These are phyloP conservation scores for Rhizopogon salebrosus DNA, from an alignment of 768 basidiomycete species.

Conservation along the genomic window DNA sequence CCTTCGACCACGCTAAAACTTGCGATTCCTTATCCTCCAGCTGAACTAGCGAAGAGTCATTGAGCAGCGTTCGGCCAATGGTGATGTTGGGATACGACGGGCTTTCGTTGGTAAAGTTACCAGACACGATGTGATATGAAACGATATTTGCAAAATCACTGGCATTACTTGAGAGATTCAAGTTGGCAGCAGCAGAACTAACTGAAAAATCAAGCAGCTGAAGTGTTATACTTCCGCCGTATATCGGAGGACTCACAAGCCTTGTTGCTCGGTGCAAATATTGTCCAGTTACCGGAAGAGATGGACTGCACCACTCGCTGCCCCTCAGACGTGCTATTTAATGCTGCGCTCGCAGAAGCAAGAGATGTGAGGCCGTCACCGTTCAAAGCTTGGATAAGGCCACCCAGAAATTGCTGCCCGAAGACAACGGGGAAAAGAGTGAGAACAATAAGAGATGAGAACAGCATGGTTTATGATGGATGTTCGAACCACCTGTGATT, in stretches of 20 bases:
- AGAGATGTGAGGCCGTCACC: slow-evolving; percentile 37
- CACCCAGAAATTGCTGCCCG: slow-evolving; percentile 27
- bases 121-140: slow-evolving; percentile 53
- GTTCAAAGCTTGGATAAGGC: slow-evolving; percentile 34
- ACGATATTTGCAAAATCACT: slow-evolving; percentile 41
- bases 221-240: neutral
- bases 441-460: slow-evolving; percentile 8
- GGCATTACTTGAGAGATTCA: slow-evolving; percentile 28
- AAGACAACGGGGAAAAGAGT: slow-evolving; percentile 22
- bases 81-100: slow-evolving; percentile 51
- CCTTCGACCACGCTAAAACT: slow-evolving; percentile 44
- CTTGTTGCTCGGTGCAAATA: slow-evolving; percentile 54
- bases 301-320: slow-evolving; percentile 37
- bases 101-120: slow-evolving; percentile 42
- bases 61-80: slow-evolving; percentile 60
- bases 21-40: slow-evolving; percentile 58
- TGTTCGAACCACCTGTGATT: neutral
- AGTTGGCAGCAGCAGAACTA: slow-evolving; percentile 26
- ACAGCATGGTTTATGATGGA: slow-evolving; percentile 17
- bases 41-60: slow-evolving; percentile 37
- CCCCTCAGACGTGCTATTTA: slow-evolving; percentile 43
- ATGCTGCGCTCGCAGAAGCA: slow-evolving; percentile 29
- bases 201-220: slow-evolving; percentile 9
- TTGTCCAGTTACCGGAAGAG: slow-evolving; percentile 38
- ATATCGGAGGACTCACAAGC: slow-evolving; percentile 39